Evolutionary conservation across 495 filamentous ascomycete genomes (phyloP).

Genomic region (Cladorrhinum samala): DNA sequence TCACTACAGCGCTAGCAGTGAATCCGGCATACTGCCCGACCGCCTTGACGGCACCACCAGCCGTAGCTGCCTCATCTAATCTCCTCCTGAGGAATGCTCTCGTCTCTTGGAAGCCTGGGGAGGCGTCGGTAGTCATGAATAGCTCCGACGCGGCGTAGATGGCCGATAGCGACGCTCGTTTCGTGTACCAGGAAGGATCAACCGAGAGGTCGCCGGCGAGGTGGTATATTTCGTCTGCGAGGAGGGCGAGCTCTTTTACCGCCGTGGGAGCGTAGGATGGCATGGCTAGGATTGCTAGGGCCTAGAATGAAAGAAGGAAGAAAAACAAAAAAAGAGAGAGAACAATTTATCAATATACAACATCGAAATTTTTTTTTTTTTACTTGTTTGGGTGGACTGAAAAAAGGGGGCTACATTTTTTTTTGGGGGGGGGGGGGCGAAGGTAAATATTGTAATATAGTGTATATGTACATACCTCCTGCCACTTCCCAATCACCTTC

Average conservation of each 20-base stretch:
- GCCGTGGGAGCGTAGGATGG: slow-evolving; percentile 69
- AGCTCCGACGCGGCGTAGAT: slow-evolving; percentile 85
- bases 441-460: too few relatives aligned
- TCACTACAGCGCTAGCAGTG: slow-evolving; percentile 56
- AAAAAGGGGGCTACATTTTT: too few relatives aligned
- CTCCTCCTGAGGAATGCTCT: slow-evolving; percentile 71
- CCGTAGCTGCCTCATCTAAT: slow-evolving; percentile 57
- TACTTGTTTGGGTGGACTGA: too few relatives aligned
- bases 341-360: background rate
- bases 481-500: slow-evolving; percentile 66
- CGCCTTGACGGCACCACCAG: slow-evolving; percentile 54
- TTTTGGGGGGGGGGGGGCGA: background rate
- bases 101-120: slow-evolving; percentile 61
- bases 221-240: slow-evolving; percentile 82
- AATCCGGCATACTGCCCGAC: slow-evolving; percentile 72
- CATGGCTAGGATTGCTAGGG: slow-evolving; percentile 82
- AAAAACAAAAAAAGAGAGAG: background rate
- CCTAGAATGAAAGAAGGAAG: slow-evolving; percentile 55
- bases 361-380: background rate
- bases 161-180: slow-evolving; percentile 66
- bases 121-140: slow-evolving; percentile 85
- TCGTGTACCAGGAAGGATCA: slow-evolving; percentile 87
- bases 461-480: slow-evolving; percentile 79
- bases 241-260: slow-evolving; percentile 66
- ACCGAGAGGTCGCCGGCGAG: slow-evolving; percentile 76